A percentile compares a stretch with the other conserved stretches of the same genome.
Conservation (phyloP, 441 rosid species). For the Euphorbia celastroides region DNA sequence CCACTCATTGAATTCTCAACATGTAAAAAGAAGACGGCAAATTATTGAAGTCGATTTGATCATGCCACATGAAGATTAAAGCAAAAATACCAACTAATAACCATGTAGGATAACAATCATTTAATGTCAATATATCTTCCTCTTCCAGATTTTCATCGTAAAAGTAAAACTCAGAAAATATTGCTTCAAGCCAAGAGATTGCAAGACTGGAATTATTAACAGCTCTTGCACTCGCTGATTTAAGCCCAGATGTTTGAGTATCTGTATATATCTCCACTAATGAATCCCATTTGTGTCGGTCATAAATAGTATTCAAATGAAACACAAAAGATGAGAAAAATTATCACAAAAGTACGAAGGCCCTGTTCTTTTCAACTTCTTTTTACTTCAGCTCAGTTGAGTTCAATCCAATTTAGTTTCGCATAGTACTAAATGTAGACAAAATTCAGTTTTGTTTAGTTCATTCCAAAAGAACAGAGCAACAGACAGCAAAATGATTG, state of each 20-base stretch:
- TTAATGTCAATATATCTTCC: conserved; percentile 41
- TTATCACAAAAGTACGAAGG: no score
- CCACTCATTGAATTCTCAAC: neutral
- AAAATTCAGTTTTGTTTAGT: no score
- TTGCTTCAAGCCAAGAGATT: conserved; percentile 91
- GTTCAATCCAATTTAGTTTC: no score
- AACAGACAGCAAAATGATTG: no score
- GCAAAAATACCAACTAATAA: neutral
- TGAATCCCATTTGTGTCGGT: conserved; percentile 81
- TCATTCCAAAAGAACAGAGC: no score
- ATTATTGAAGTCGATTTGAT: no score
- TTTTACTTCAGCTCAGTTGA: no score
- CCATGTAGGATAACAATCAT: neutral
- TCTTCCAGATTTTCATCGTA: conserved; percentile 43
- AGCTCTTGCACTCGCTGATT: conserved; percentile 56
- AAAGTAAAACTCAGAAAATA: conserved; percentile 75
- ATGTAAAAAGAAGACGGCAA: neutral
- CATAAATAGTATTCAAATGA: no score
- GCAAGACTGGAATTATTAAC: conserved; percentile 68
- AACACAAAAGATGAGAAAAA: no score
- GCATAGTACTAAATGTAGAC: no score
- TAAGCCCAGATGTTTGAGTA: conserved; percentile 69
- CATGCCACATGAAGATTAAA: neutral
- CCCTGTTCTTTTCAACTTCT: no score
- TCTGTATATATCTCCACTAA: conserved; percentile 73